Percentiles rank a stretch among this genome's conserved stretches.
Evolutionary conservation across 1,284 basidiomycete species (phyloP).

Genomic region (Cystobasidium pallidum): DNA sequence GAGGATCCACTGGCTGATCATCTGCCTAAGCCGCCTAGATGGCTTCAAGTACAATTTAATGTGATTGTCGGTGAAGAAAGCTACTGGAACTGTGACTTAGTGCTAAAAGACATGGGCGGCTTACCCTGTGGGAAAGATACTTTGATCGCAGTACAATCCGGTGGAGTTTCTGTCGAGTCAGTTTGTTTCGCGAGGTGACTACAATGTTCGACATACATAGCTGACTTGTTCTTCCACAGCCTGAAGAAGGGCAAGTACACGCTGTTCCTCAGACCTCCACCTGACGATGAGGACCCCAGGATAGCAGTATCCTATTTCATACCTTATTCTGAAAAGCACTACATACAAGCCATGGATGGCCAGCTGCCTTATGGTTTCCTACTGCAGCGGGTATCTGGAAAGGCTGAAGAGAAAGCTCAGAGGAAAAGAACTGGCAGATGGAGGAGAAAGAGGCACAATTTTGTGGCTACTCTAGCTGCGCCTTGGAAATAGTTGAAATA

Average conservation of each 20-base stretch:
- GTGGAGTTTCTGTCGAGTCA: slow-evolving; percentile 27
- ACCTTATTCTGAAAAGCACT: slow-evolving; percentile 34
- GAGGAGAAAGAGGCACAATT: neutral
- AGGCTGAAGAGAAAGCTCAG: slow-evolving; percentile 24
- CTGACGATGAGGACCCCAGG: slow-evolving; percentile 35
- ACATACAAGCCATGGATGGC: slow-evolving; percentile 38
- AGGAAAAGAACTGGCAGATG: slow-evolving; percentile 11
- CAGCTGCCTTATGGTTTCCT: slow-evolving; percentile 31
- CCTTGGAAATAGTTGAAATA: neutral
- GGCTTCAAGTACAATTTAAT: slow-evolving; percentile 40
- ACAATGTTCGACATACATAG: neutral
- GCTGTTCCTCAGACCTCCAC: slow-evolving; percentile 25
- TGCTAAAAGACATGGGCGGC: slow-evolving; percentile 26
- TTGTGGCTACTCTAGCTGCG: neutral
- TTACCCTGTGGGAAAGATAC: slow-evolving; percentile 32
- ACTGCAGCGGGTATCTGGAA: slow-evolving; percentile 29
- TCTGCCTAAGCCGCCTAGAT: slow-evolving; percentile 17
- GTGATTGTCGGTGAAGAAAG: slow-evolving; percentile 32
- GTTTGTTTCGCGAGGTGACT: neutral
- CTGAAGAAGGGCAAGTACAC: slow-evolving; percentile 29
- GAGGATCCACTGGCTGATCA: slow-evolving; percentile 25
- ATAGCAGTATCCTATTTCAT: slow-evolving; percentile 33
- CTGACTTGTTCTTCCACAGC: neutral
- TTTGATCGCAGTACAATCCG: slow-evolving; percentile 32
- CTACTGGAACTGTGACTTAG: slow-evolving; percentile 35